Base-by-base conservation (phyloP, 345 rosid species). In the Lagerstroemia speciosa region DNA sequence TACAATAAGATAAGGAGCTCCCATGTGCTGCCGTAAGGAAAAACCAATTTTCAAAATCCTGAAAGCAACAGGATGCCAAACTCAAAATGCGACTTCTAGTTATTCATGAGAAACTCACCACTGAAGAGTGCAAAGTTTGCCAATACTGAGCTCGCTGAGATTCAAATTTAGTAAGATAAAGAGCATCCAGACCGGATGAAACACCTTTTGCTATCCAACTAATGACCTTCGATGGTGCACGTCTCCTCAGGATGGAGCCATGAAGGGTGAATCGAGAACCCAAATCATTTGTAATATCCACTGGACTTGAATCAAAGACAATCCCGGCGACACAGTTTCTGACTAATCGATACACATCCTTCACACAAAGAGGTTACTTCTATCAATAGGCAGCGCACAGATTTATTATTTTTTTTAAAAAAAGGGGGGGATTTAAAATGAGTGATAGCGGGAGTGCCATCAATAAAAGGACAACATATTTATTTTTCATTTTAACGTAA, bases 121-220 rank as follows among this genome's bases (percentile, higher is more conserved):
- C 84, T 3, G 99, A 91, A 60, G 91, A 83, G 80, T 84, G 84
- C 58, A 91, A 82, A 33, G 82, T 79, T 72, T 81, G 89, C 99
- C 99, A 91, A 76, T 91, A 94, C 80, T 89, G 96, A 55, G 82
- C 78, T 31, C 93, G 96, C 79, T 91, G 96, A 55, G 83, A 78
- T 41, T 88, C 97, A 72, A 91, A 91, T 69, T 88, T 86, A 19
- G 97, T 94, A 68, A 94, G 86, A 78, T 84, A 87, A 69, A 94
- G 74, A 75, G 96, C 84, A 74, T 88, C 96, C 24, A 94, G 84
- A 71, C 91, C 85, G 40, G 93, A 88, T 67, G 90, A 72, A 71
- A 94, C 70, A 34, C 93, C 91, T 80, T 84, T 94, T 2, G 89
- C 90, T 69, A 88, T 48, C 99, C 86, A 89, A 62, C 97, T 89